phyloP scores from a whole-genome alignment of 176 grass and related monocot genomes.

The Phyllostachys edulis region DNA sequence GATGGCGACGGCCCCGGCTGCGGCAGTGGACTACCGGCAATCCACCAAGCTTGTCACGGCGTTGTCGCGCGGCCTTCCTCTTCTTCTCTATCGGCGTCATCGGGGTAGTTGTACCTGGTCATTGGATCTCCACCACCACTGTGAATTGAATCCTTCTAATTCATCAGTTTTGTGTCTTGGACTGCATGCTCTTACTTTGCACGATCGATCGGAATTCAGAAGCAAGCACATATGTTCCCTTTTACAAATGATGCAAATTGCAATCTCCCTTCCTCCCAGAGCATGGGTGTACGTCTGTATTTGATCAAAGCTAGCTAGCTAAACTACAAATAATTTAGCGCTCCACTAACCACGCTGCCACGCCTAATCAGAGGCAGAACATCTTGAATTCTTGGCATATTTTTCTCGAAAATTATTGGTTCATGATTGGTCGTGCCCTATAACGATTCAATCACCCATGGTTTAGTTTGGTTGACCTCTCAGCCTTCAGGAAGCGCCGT shows the following conservation, averaged over 20 bases:
- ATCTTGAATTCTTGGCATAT: not conserved
- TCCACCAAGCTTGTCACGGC: not conserved
- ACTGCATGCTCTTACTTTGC: not conserved
- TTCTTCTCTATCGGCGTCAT: constrained; percentile 31
- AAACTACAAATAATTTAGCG: too few relatives aligned
- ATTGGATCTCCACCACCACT: constrained; percentile 32
- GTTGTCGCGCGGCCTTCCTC: constrained; percentile 36
- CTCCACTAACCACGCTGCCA: not conserved
- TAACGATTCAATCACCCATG: not conserved
- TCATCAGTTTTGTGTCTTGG: not conserved
- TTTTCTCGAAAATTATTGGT: not conserved
- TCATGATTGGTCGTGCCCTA: not conserved
- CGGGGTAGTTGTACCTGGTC: constrained; percentile 18
- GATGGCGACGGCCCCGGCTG: not conserved
- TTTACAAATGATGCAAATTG: not conserved
- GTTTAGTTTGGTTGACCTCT: not conserved
- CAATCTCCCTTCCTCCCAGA: not conserved
- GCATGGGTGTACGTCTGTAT: too few relatives aligned
- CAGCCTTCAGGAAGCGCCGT: not conserved
- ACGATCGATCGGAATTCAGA: not conserved
- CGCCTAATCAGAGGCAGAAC: not conserved
- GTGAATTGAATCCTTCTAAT: constrained; percentile 20
- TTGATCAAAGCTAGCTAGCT: too few relatives aligned
- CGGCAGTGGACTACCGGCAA: not conserved
- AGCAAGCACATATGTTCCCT: too few relatives aligned